phyloP scores from a whole-genome alignment of 345 rosid species.

The Nephelium lappaceum region DNA sequence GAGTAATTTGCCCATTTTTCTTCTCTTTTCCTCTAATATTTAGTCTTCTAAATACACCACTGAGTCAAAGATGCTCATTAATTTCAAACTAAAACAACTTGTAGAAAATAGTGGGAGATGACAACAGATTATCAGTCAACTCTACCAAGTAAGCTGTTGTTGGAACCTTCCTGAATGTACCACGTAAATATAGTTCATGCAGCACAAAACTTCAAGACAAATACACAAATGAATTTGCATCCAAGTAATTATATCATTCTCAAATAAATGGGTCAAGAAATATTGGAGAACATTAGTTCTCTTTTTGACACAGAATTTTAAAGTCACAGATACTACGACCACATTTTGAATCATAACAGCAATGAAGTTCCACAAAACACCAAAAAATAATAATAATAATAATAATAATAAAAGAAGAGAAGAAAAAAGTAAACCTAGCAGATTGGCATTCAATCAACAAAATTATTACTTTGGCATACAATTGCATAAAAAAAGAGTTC shows the following conservation, averaged over 20 bases:
- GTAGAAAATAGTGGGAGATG: not conserved
- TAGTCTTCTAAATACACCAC: not conserved
- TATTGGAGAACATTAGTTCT: not conserved
- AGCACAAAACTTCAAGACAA: not conserved
- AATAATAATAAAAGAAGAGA: too few relatives aligned
- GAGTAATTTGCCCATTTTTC: not conserved
- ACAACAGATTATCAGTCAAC: not conserved
- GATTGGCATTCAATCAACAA: not conserved
- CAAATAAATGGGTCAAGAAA: not conserved
- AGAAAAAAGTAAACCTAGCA: not conserved
- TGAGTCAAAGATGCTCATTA: not conserved
- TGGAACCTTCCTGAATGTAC: too few relatives aligned
- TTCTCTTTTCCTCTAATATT: not conserved
- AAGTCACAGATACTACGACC: not conserved
- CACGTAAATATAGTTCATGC: too few relatives aligned
- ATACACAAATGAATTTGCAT: not conserved
- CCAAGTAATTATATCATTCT: constrained; percentile 1
- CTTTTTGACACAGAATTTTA: not conserved
- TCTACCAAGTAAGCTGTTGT: not conserved
- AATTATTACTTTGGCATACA: not conserved
- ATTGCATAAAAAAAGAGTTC: not conserved
- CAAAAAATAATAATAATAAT: too few relatives aligned
- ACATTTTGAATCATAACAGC: not conserved
- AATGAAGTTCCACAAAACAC: not conserved
- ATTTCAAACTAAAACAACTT: not conserved